These are phyloP conservation scores for Colletotrichum camelliae DNA, from an alignment of 2,329 filamentous ascomycete species.

Conservation along the genomic window DNA sequence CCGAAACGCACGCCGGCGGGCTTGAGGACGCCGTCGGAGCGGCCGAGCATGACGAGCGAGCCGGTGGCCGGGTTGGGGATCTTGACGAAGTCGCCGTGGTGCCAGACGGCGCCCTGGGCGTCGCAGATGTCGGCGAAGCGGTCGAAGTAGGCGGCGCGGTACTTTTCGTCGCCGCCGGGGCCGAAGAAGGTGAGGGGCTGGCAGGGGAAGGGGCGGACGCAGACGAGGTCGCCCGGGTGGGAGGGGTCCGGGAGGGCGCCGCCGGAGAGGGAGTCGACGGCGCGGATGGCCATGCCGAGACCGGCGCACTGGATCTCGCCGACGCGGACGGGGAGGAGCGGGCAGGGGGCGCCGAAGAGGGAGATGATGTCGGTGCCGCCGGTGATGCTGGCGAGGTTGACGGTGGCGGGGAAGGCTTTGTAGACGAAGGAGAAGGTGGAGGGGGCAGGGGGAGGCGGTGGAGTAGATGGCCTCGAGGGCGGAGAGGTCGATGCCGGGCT, in stretches of 20 bases:
- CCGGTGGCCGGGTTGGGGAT: constrained; percentile 71
- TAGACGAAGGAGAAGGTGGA: constrained; percentile 95
- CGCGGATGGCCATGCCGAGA: constrained; percentile 77
- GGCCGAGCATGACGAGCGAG: constrained; percentile 87
- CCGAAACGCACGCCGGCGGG: constrained; percentile 92
- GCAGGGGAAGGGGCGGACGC: constrained; percentile 84
- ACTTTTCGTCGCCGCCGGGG: constrained; percentile 73
- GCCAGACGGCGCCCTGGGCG: constrained; percentile 68
- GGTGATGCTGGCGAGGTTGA: constrained; percentile 92
- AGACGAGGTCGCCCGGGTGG: constrained; percentile 87
- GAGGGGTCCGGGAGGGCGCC: constrained; percentile 57
- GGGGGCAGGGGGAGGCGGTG: constrained; percentile 86
- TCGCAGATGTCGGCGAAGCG: constrained; percentile 64
- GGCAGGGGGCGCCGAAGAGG: constrained; percentile 86
- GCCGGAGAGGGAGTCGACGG: constrained; percentile 64
- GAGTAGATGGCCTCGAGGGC: constrained; percentile 87
- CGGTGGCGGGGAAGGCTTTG: constrained; percentile 74
- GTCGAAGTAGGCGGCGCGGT: constrained; percentile 86
- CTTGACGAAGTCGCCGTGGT: constrained; percentile 90
- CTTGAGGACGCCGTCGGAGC: constrained; percentile 92
- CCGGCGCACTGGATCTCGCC: constrained; percentile 82
- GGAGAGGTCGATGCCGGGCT: constrained; percentile 61
- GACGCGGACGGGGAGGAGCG: constrained; percentile 72
- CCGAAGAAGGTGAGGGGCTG: constrained; percentile 93
- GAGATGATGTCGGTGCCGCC: constrained; percentile 97